phyloP scores from a whole-genome alignment of 148 eudicot genomes.

The Arctostaphylos glauca region DNA sequence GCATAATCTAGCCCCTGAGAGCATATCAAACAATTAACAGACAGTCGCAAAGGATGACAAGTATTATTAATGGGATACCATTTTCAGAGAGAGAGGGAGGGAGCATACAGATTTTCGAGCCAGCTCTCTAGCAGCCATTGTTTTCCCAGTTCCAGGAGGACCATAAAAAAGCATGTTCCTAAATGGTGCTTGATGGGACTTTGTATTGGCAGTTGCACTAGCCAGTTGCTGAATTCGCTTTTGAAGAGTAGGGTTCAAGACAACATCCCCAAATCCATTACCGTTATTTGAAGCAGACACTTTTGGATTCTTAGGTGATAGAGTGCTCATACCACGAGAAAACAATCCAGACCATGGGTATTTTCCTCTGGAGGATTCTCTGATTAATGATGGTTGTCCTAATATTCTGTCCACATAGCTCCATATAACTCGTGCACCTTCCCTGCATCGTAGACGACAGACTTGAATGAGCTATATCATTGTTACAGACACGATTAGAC shows the following conservation, averaged over 20 bases:
- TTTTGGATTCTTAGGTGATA: conserved; percentile 36
- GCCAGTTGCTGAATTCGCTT: conserved; percentile 85
- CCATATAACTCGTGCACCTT: conserved; percentile 97
- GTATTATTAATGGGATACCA: neutral
- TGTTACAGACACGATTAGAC: neutral
- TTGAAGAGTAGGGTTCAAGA: conserved; percentile 82
- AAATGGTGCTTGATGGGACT: conserved; percentile 95
- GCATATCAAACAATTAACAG: conserved; percentile 14
- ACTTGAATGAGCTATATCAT: neutral
- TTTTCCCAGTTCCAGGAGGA: conserved; percentile 99
- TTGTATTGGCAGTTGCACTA: conserved; percentile 92
- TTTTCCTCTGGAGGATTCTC: conserved; percentile 92
- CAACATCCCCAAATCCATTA: conserved; percentile 88
- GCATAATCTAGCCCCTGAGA: conserved; percentile 96
- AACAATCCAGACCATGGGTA: conserved; percentile 90
- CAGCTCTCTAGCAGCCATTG: conserved; percentile 98
- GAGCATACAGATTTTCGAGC: conserved; percentile 83
- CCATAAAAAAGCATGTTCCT: conserved; percentile 98
- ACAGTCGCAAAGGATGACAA: neutral
- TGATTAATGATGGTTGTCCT: conserved; percentile 95
- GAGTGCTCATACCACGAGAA: conserved; percentile 59
- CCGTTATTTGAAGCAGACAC: conserved; percentile 40
- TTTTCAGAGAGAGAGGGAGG: conserved; percentile 17
- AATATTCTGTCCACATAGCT: conserved; percentile 93
- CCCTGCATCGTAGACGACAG: conserved; percentile 49